Percentiles rank a stretch among this genome's conserved stretches.
phyloP scores from a whole-genome alignment of 768 basidiomycete genomes.

The Tricholomella constricta region DNA sequence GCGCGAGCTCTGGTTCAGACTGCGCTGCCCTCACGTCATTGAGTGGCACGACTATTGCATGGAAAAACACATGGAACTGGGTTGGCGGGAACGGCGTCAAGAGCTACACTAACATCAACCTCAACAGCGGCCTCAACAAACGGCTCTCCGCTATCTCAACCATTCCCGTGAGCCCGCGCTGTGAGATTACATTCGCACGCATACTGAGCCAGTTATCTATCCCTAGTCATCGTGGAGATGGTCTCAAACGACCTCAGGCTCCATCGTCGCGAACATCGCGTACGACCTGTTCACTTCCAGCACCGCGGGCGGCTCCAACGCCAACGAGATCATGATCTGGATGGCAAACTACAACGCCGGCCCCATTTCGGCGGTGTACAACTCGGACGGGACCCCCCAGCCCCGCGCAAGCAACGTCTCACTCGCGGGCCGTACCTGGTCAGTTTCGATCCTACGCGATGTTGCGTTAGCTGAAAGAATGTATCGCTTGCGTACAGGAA shows the following conservation, averaged over 20 bases:
- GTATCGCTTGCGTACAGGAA: conserved; percentile 42
- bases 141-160: conserved; percentile 53
- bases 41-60: conserved; percentile 43
- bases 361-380: conserved; percentile 56
- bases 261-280: conserved; percentile 55
- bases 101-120: conserved; percentile 61
- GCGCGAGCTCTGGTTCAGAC: conserved; percentile 49
- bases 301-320: conserved; percentile 47
- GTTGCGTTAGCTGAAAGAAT: background rate
- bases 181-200: too few relatives aligned
- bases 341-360: conserved; percentile 57
- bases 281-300: conserved; percentile 66
- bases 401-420: conserved; percentile 46
- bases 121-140: conserved; percentile 51
- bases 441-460: conserved; percentile 1
- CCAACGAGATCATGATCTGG: conserved; percentile 67
- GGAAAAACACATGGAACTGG: conserved; percentile 60
- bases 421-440: conserved; percentile 57
- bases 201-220: conserved; percentile 13
- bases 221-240: conserved; percentile 60
- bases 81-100: conserved; percentile 53
- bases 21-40: conserved; percentile 49
- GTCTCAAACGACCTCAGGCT: conserved; percentile 44
- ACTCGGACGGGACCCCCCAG: conserved; percentile 44
- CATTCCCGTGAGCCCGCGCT: conserved; percentile 63